Conservation (phyloP, 805 yeast species). For the Candida ipomoeae region DNA sequence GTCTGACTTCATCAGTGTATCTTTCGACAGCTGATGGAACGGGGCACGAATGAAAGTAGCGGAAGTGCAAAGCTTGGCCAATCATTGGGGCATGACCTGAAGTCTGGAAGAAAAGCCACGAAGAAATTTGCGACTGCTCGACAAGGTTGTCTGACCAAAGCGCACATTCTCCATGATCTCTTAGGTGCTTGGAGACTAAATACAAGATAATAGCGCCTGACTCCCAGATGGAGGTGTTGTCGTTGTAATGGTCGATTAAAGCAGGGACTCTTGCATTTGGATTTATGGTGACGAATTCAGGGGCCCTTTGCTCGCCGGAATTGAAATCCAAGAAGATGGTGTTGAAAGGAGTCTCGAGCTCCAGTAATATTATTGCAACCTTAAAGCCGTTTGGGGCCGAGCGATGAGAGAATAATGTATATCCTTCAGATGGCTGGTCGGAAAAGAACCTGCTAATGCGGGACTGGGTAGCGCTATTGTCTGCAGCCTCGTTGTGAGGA, state of each 20-base stretch:
- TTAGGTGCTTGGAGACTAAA: constrained; percentile 62
- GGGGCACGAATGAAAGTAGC: constrained; percentile 81
- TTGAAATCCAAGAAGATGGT: constrained; percentile 85
- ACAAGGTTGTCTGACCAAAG: constrained; percentile 75
- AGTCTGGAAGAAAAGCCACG: constrained; percentile 93
- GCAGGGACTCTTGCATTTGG: constrained; percentile 97
- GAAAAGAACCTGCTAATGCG: constrained; percentile 69
- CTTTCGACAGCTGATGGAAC: constrained; percentile 88
- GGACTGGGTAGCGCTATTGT: constrained; percentile 39
- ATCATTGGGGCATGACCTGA: constrained; percentile 99
- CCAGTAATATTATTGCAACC: constrained; percentile 85
- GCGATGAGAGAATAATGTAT: constrained; percentile 74
- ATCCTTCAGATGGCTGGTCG: constrained; percentile 77
- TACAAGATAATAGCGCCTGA: constrained; percentile 88
- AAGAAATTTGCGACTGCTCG: constrained; percentile 78
- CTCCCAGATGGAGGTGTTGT: constrained; percentile 86
- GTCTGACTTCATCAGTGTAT: constrained; percentile 85
- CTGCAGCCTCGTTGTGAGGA: constrained; percentile 39
- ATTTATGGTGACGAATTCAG: constrained; percentile 88
- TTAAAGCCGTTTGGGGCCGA: constrained; percentile 96
- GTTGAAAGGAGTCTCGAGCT: constrained; percentile 71
- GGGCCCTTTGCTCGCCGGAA: constrained; percentile 86
- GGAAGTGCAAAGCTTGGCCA: constrained; percentile 93
- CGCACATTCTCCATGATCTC: constrained; percentile 63
- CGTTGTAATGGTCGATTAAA: constrained; percentile 79